Percentiles rank a stretch among this genome's conserved stretches.
Evolutionary conservation across 495 filamentous ascomycete species (phyloP).

Genomic region (Barbatosphaeria neglecta): DNA sequence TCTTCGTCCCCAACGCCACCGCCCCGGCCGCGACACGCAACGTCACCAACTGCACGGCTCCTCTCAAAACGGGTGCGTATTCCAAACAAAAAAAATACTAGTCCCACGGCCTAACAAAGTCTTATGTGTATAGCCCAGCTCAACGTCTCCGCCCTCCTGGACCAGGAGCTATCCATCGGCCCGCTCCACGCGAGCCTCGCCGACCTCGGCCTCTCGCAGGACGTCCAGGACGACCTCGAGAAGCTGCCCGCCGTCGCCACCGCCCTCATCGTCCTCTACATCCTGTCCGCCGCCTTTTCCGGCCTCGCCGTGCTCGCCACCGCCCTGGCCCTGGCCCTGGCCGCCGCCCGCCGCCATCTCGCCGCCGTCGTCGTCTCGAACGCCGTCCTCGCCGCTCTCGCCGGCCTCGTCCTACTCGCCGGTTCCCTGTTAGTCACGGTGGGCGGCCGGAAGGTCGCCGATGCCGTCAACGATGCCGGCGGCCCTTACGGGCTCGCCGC

Average conservation of each 20-base stretch:
- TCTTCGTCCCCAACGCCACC: slow-evolving; percentile 43
- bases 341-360: slow-evolving; percentile 14
- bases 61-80: slow-evolving; percentile 37
- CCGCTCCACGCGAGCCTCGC: slow-evolving; percentile 36
- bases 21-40: slow-evolving; percentile 35
- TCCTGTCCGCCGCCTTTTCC: slow-evolving; percentile 44
- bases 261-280: slow-evolving; percentile 54
- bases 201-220: slow-evolving; percentile 49
- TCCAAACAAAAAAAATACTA: background rate
- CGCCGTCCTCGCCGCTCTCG: slow-evolving; percentile 13
- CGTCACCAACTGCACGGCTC: slow-evolving; percentile 52
- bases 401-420: slow-evolving; percentile 9
- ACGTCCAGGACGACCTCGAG: slow-evolving; percentile 49
- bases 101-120: background rate
- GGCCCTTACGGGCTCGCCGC: slow-evolving; percentile 19
- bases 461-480: slow-evolving; percentile 20
- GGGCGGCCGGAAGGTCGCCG: slow-evolving; percentile 15
- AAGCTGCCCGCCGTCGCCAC: slow-evolving; percentile 34
- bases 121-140: slow-evolving; percentile 47
- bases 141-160: slow-evolving; percentile 46
- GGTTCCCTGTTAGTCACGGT: slow-evolving; percentile 13
- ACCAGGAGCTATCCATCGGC: slow-evolving; percentile 38
- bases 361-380: slow-evolving; percentile 3
- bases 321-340: slow-evolving; percentile 27
- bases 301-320: slow-evolving; percentile 44